Evolutionary conservation across 2,329 filamentous ascomycete genomes (phyloP).

Genomic region (Ophiosphaerella herpotricha): DNA sequence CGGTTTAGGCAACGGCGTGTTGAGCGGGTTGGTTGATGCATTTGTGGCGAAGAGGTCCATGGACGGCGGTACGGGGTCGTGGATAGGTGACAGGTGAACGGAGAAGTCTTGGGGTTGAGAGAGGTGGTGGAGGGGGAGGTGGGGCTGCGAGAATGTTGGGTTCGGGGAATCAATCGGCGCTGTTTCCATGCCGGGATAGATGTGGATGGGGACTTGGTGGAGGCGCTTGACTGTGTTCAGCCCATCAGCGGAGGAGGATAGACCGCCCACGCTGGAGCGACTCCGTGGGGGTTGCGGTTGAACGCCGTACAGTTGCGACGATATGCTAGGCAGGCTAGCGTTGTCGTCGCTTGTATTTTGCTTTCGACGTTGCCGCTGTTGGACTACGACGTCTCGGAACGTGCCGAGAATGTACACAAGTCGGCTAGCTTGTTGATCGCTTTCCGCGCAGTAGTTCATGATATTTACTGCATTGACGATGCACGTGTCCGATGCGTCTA

Average conservation of each 20-base stretch:
- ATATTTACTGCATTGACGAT: slow-evolving; percentile 47
- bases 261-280: slow-evolving; percentile 1
- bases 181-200: slow-evolving; percentile 43
- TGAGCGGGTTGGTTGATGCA: slow-evolving; percentile 6
- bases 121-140: slow-evolving; percentile 4
- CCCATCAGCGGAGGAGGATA: slow-evolving; percentile 15
- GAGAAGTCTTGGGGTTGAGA: slow-evolving; percentile 26
- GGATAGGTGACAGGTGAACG: slow-evolving; percentile 36
- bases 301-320: slow-evolving; percentile 38
- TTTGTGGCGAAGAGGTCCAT: slow-evolving; percentile 6
- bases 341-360: slow-evolving; percentile 26
- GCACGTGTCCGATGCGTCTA: slow-evolving; percentile 41
- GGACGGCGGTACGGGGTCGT: slow-evolving; percentile 18
- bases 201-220: slow-evolving; percentile 43
- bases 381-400: slow-evolving; percentile 45
- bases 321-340: slow-evolving; percentile 37
- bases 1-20: slow-evolving; percentile 17
- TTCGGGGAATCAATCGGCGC: slow-evolving; percentile 19
- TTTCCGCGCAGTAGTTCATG: slow-evolving; percentile 48
- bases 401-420: slow-evolving; percentile 45
- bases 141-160: slow-evolving; percentile 9
- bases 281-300: slow-evolving; percentile 12
- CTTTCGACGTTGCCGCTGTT: slow-evolving; percentile 35
- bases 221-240: slow-evolving; percentile 26
- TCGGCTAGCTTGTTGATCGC: slow-evolving; percentile 47